phyloP scores from a whole-genome alignment of 345 rosid species.

The Moricandia arvensis region DNA sequence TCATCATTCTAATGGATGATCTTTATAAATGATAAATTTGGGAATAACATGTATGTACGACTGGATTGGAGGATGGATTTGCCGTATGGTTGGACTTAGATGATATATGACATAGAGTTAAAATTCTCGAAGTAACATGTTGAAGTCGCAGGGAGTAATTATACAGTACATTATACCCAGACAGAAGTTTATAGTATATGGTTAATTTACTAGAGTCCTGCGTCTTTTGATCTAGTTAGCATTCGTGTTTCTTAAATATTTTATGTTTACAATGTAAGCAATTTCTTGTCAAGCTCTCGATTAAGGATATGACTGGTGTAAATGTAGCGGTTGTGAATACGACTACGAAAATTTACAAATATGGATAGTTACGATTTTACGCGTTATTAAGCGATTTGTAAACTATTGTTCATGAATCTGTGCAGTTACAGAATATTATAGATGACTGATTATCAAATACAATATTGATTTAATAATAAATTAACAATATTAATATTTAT shows the following conservation, averaged over 20 bases:
- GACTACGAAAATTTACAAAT: no score
- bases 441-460: no score
- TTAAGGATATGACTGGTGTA: no score
- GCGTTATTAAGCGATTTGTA: no score
- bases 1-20: not conserved
- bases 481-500: no score
- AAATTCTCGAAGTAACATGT: not conserved
- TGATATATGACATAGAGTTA: not conserved
- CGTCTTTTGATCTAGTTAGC: not conserved
- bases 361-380: no score
- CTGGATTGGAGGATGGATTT: slow-evolving; percentile 21
- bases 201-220: not conserved
- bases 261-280: not conserved
- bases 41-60: slow-evolving; percentile 9
- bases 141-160: not conserved
- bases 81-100: slow-evolving; percentile 26
- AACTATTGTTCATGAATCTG: no score
- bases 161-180: slow-evolving; percentile 10
- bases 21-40: not conserved
- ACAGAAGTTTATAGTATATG: not conserved
- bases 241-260: slow-evolving; percentile 2
- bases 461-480: no score
- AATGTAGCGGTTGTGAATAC: no score
- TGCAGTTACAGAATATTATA: no score
- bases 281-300: not conserved